Percentiles rank a stretch among this genome's conserved stretches.
phyloP scores from a whole-genome alignment of 1,139 yeast genomes.

The Suhomyces ambrosiae region DNA sequence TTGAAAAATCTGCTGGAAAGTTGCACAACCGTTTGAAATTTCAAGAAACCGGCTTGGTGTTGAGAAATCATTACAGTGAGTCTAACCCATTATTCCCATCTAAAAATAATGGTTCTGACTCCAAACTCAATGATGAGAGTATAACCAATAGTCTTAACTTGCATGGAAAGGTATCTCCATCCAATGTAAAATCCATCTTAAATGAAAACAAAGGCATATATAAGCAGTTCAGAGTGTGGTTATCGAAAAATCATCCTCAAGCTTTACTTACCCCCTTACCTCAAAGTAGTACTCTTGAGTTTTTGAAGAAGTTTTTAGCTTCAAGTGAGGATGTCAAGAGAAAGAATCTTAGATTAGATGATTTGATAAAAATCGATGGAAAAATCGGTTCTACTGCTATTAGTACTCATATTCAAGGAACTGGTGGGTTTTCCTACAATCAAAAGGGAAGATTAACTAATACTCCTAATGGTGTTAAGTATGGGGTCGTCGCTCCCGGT shows the following conservation, averaged over 20 bases:
- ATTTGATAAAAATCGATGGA: constrained; percentile 24
- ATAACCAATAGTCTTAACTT: constrained; percentile 39
- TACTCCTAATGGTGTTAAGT: constrained; percentile 72
- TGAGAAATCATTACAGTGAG: constrained; percentile 33
- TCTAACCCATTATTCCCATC: constrained; percentile 19
- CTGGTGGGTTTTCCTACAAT: constrained; percentile 73
- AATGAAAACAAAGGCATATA: constrained; percentile 37
- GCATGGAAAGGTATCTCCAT: constrained; percentile 26
- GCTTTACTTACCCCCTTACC: constrained; percentile 24
- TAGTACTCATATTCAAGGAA: constrained; percentile 49
- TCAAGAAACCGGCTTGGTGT: constrained; percentile 45
- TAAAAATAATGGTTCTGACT: constrained; percentile 15
- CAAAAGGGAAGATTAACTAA: constrained; percentile 71
- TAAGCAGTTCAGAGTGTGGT: constrained; percentile 36
- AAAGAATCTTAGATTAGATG: constrained; percentile 24
- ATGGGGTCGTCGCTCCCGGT: constrained; percentile 66
- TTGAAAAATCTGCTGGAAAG: constrained; percentile 46
- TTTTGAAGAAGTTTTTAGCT: constrained; percentile 33
- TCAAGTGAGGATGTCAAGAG: constrained; percentile 22
- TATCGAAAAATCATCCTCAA: constrained; percentile 39
- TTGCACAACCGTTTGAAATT: constrained; percentile 43
- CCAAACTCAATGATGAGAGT: constrained; percentile 23
- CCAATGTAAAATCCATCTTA: constrained; percentile 33
- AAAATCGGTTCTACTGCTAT: constrained; percentile 15
- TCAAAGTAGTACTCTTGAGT: constrained; percentile 22